Evolutionary conservation across 495 filamentous ascomycete genomes (phyloP), one percentile per base, ranked within the genome.

Genomic region (Jackrogersella minutella): DNA sequence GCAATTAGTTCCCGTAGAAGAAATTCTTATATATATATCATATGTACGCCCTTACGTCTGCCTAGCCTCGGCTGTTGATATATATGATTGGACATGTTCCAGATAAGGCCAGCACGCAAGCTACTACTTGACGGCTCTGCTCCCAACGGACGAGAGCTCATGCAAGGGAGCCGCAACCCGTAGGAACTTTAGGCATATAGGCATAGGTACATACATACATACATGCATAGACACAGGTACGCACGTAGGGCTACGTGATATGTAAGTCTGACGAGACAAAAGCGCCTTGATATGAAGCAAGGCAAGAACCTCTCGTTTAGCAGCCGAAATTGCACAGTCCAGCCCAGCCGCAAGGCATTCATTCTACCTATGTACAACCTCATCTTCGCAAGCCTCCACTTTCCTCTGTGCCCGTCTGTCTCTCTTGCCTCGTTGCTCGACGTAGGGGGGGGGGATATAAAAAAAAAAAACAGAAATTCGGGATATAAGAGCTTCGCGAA

Each of bases 291-390:
- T 19, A 33, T 46, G 30, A 37, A 52, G 49, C 30, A 17, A 52
- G 49, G 37, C 37, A 14, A 43, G 16, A 56, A 41, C 22, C 28
- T 41, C 31, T 17, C n/a, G n/a, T 28, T 53, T 54, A 21, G 28
- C 13, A 22, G 30, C 24, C 33, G 51, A 36, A 14, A 34, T 33
- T 57, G 43, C 52, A 57, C 44, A 46, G 47, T 30, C 49, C 24
- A 57, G 46, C 41, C 36, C 7, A 30, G 3, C 26, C 7, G 51
- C 59, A 46, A 37, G 21, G 59, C 41, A 49, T 57, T 49, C 43
- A 39, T 57, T 49, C 43, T 41, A 51, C 22, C 43, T 50, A 56
- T 64, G 61, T 57, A 57, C 58, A 62, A 46, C 39, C 26, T 54
- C 37, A n/a, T 21, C 28, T n/a, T n/a, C n/a, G n/a, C n/a, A n/a